Evolutionary conservation across 176 grass and related monocot species (phyloP), one percentile per base, ranked within the genome.

Genomic region (Aegilops longissima): DNA sequence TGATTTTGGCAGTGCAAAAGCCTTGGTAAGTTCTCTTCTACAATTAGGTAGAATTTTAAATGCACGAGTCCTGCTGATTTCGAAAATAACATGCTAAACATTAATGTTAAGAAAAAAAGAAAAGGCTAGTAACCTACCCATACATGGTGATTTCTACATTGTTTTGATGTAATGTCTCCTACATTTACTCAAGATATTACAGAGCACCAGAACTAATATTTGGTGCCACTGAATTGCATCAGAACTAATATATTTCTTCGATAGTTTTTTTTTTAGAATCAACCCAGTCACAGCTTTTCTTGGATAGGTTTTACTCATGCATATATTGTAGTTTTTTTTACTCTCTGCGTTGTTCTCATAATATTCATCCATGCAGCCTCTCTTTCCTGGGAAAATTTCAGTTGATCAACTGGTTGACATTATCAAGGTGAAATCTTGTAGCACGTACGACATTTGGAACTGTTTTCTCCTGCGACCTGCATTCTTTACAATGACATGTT

Each of bases 141-240:
- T 2, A 20, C 24, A 49, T 73, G 70, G 20, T 70, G n/a, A 49
- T 33, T 76, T 65, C 42, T 78, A 66, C 18, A 9, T 80, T 12
- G 10, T n/a, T 18, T 24, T 67, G 25, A 12, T 73, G 65, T 17
- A 38, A 61, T 81, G 4, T 76, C 80, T 76, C 96, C 16, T 98
- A 95, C 82, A 98, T 94, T 94, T 98, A 93, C 74, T 98, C 96
- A 66, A 95, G 96, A 87, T 98, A 98, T 87, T 98, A 95, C 61
- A 88, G 96, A 44, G 96, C 96, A 81, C 96, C 93, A 67, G 95
- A 98, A 86, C 93, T 98, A 61, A 98, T 95, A 90, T 27, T 98
- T 88, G 92, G 96, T 81, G 95, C 95, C 70, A 98, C 90, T 5
- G 95, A 95, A 85, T 83, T 98, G 79, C 56, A 92, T 93, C 93